A percentile compares a stretch with the other conserved stretches of the same genome.
phyloP scores from a whole-genome alignment of 805 yeast species.

The Kuraishia piskuri region DNA sequence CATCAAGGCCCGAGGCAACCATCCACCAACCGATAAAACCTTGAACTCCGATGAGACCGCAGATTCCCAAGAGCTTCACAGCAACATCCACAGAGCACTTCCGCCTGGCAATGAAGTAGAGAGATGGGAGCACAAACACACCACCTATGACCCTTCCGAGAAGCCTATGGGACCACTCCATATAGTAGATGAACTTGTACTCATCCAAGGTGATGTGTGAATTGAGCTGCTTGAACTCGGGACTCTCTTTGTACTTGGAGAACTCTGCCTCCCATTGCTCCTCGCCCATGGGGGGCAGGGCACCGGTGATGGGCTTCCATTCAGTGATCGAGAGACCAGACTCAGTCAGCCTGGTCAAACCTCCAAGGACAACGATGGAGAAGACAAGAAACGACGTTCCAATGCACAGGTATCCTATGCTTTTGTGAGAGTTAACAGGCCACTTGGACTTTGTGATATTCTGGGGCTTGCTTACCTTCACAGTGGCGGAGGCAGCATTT shows the following conservation, averaged over 20 bases:
- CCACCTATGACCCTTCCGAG: constrained; percentile 89
- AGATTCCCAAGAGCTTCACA: constrained; percentile 58
- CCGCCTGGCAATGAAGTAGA: constrained; percentile 64
- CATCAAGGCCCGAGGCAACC: constrained; percentile 93
- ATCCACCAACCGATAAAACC: constrained; percentile 99
- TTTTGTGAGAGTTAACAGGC: constrained; percentile 40
- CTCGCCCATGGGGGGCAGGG: constrained; percentile 79
- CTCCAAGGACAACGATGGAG: constrained; percentile 95
- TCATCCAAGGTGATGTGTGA: constrained; percentile 86
- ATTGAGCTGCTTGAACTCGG: constrained; percentile 85
- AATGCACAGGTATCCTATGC: constrained; percentile 81
- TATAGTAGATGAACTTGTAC: constrained; percentile 86
- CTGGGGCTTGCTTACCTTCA: neutral
- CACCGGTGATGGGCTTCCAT: constrained; percentile 97
- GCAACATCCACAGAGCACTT: constrained; percentile 63
- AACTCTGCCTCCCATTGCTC: constrained; percentile 85
- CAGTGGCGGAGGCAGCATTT: neutral
- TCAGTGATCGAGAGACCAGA: constrained; percentile 95
- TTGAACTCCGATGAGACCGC: constrained; percentile 79
- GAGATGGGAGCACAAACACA: constrained; percentile 75
- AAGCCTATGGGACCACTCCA: constrained; percentile 97
- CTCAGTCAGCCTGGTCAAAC: constrained; percentile 90
- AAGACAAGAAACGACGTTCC: constrained; percentile 86
- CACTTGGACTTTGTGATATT: constrained; percentile 17
- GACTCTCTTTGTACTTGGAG: constrained; percentile 70